Evolutionary conservation across 805 yeast species (phyloP).

Genomic region (Grigorovia transvaalensis): DNA sequence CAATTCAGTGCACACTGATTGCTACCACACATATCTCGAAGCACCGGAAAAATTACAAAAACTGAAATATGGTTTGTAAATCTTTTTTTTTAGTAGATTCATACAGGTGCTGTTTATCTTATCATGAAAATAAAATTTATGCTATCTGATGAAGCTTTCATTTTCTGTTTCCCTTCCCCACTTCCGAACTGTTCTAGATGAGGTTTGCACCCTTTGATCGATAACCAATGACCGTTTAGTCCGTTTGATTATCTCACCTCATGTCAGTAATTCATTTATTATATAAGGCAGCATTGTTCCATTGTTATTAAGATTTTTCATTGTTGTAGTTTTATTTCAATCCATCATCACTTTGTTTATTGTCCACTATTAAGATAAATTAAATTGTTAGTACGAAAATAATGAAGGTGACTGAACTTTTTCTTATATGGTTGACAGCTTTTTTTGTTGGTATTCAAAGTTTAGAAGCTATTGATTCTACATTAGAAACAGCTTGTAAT

Average conservation of each 20-base stretch:
- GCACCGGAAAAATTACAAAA: not conserved
- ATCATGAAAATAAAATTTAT: not conserved
- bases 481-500: conserved; percentile 1
- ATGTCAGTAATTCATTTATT: too few relatives aligned
- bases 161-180: not conserved
- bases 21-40: not conserved
- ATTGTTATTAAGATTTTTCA: too few relatives aligned
- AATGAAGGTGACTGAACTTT: not conserved
- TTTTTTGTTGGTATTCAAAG: not conserved
- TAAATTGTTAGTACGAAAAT: not conserved
- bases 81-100: not conserved
- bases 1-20: too few relatives aligned
- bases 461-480: not conserved
- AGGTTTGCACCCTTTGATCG: not conserved
- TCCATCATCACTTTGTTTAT: not conserved
- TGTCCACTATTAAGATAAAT: not conserved
- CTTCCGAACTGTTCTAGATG: not conserved
- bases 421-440: not conserved
- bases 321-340: not conserved
- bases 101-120: not conserved
- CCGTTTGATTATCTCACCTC: not conserved
- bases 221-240: not conserved
- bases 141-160: not conserved
- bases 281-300: too few relatives aligned
- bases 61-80: not conserved